Evolutionary conservation across 2,329 filamentous ascomycete species (phyloP).

Genomic region (Camptophora hylomeconis): DNA sequence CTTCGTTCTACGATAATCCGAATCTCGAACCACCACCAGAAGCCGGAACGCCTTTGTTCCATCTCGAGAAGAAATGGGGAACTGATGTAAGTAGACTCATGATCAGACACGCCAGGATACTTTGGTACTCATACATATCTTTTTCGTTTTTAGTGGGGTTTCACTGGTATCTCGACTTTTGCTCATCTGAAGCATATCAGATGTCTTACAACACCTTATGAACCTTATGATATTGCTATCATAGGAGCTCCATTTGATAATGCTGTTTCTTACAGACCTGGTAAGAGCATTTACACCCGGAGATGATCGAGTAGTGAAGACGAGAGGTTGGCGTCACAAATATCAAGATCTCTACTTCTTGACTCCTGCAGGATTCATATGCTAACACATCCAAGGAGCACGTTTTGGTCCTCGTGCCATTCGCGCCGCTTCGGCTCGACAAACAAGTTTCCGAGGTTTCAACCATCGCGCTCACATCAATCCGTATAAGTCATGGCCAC

Average conservation of each 20-base stretch:
- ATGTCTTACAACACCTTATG: conserved; percentile 53
- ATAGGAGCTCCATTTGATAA: conserved; percentile 25
- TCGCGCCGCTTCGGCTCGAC: conserved; percentile 66
- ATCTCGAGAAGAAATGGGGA: conserved; percentile 35
- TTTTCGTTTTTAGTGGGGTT: conserved; percentile 40
- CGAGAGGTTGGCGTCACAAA: too few relatives aligned
- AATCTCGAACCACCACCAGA: conserved; percentile 24
- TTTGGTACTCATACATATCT: conserved; percentile 1
- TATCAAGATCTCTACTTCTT: too few relatives aligned
- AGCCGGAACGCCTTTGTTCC: conserved; percentile 22
- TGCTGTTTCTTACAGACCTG: conserved; percentile 24
- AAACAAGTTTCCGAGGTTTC: conserved; percentile 67
- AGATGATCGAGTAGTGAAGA: too few relatives aligned
- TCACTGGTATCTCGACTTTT: conserved; percentile 63
- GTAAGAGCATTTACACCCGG: too few relatives aligned
- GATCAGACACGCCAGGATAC: background rate
- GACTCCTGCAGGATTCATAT: background rate
- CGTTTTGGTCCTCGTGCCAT: conserved; percentile 83
- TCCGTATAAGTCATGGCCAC: conserved; percentile 68
- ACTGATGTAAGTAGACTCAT: conserved; percentile 25
- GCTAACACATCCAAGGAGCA: conserved; percentile 33
- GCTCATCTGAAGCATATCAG: conserved; percentile 57
- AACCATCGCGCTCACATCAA: conserved; percentile 74
- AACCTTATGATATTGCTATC: conserved; percentile 42
- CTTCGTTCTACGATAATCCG: conserved; percentile 28